phyloP scores from a whole-genome alignment of 257 asterid species.

The Solanum dulcamara region DNA sequence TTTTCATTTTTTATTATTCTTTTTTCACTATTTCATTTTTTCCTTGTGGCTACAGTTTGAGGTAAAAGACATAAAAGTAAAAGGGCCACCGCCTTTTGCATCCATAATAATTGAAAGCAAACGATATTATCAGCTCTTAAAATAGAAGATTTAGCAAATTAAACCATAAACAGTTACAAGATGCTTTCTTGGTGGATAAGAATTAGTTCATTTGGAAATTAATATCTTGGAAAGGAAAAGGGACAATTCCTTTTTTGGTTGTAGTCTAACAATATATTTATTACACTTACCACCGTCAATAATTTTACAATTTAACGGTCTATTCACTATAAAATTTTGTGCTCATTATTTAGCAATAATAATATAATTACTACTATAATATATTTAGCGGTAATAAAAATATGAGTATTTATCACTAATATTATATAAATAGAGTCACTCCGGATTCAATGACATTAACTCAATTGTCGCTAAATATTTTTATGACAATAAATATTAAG shows the following conservation, averaged over 20 bases:
- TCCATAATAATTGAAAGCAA: not conserved
- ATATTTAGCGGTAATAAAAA: too few relatives aligned
- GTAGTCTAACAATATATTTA: not conserved
- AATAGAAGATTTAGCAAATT: not conserved
- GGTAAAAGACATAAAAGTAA: not conserved
- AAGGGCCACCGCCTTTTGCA: not conserved
- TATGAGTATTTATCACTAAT: too few relatives aligned
- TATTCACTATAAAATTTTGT: too few relatives aligned
- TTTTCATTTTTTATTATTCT: not conserved
- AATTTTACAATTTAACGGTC: not conserved
- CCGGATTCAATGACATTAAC: too few relatives aligned
- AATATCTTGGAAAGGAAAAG: not conserved
- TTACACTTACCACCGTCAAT: not conserved
- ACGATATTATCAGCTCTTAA: not conserved
- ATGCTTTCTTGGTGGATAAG: not conserved
- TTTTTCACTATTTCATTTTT: not conserved
- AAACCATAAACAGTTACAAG: not conserved
- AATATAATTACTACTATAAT: too few relatives aligned
- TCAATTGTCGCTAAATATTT: not conserved
- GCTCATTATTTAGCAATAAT: too few relatives aligned
- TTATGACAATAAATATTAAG: too few relatives aligned
- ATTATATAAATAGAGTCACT: too few relatives aligned
- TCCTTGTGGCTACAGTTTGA: not conserved
- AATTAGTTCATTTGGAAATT: not conserved
- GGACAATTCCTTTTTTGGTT: not conserved